Conservation (phyloP, 257 asterid genomes). For the Penstemon eatonii region DNA sequence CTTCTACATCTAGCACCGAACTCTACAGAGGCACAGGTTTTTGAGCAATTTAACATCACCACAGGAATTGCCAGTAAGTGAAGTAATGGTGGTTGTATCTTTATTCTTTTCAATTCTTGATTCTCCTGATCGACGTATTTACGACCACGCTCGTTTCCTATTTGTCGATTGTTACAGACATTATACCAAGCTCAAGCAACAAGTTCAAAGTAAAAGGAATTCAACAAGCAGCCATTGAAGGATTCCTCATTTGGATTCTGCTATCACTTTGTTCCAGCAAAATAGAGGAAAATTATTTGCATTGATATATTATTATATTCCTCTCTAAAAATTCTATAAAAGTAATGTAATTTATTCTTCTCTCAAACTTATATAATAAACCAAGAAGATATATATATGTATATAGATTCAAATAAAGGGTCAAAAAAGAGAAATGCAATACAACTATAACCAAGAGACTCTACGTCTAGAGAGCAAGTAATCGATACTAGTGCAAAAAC, state of each 20-base stretch:
- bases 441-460: no score
- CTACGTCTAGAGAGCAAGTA: no score
- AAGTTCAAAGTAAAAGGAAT: constrained; percentile 20
- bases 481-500: neutral
- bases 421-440: no score
- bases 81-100: constrained; percentile 29
- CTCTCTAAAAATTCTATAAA: no score
- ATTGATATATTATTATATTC: no score
- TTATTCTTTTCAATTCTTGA: neutral
- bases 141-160: neutral
- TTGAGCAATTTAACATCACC: constrained; percentile 30
- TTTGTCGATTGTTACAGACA: constrained; percentile 11
- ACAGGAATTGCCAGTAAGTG: constrained; percentile 21
- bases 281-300: constrained; percentile 2
- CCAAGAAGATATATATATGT: no score
- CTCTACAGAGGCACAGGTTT: constrained; percentile 55
- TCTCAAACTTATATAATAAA: no score
- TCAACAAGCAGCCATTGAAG: constrained; percentile 18
- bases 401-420: no score
- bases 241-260: constrained; percentile 29
- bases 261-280: constrained; percentile 18
- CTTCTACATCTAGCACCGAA: constrained; percentile 43
- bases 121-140: no score
- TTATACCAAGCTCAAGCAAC: constrained; percentile 33
- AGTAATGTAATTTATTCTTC: no score